A percentile compares a stretch with the other conserved stretches of the same genome.
phyloP scores from a whole-genome alignment of 1,139 yeast species.

The Zygoascus meyerae region DNA sequence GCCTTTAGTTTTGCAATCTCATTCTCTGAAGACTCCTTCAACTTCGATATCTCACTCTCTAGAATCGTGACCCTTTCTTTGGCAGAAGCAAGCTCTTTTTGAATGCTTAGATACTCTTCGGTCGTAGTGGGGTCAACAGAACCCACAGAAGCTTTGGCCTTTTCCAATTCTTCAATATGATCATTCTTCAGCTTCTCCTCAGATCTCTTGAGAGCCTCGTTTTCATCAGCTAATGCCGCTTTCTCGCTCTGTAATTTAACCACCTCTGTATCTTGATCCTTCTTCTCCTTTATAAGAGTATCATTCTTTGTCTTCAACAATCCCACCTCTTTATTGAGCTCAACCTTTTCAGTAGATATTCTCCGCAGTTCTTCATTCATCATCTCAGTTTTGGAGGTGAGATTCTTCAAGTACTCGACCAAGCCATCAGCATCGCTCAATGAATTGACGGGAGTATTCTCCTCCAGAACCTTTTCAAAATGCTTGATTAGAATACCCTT shows the following conservation, averaged over 20 bases:
- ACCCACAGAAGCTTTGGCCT: not conserved
- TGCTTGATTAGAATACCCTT: conserved; percentile 55
- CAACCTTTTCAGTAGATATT: conserved; percentile 35
- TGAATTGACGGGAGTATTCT: conserved; percentile 73
- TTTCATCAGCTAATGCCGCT: no score
- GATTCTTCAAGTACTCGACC: conserved; percentile 62
- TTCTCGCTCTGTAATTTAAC: not conserved
- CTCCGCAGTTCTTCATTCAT: conserved; percentile 48
- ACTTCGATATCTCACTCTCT: conserved; percentile 11
- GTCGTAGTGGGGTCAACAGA: no score
- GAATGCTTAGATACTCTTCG: not conserved
- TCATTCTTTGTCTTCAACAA: conserved; percentile 9
- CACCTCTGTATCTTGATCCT: not conserved
- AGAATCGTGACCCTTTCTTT: conserved; percentile 8
- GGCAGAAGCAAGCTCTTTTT: conserved; percentile 5
- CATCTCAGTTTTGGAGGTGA: conserved; percentile 56
- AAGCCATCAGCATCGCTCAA: conserved; percentile 66
- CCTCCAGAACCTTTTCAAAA: conserved; percentile 69
- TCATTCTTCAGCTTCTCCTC: not conserved
- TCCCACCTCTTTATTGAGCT: not conserved
- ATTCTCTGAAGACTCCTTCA: conserved; percentile 14
- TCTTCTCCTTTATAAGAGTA: conserved; percentile 11
- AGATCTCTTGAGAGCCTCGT: not conserved
- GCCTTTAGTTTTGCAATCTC: no score
- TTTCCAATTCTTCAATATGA: no score